phyloP scores from a whole-genome alignment of 2,329 filamentous ascomycete genomes.

The Aspergillus proliferans region DNA sequence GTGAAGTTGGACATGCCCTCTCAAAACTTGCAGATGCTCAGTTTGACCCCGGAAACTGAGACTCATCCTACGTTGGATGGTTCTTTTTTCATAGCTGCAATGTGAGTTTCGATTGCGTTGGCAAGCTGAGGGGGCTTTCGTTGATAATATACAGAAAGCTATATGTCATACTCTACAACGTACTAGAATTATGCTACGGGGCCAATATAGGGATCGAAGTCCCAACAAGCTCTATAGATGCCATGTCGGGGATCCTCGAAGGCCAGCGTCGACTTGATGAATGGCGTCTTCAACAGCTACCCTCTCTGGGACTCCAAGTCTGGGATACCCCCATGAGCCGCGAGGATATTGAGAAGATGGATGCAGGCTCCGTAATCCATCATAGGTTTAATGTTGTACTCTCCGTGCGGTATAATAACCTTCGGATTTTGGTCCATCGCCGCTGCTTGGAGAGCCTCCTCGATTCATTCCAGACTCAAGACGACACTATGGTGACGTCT shows the following conservation, averaged over 20 bases:
- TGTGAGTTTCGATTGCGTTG: slow-evolving; percentile 11
- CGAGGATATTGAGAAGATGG: not conserved
- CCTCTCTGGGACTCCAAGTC: not conserved
- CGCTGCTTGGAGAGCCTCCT: slow-evolving; percentile 37
- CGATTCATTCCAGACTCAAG: slow-evolving; percentile 8
- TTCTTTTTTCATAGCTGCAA: slow-evolving; percentile 17
- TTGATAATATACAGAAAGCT: too few species aligned
- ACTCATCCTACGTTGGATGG: slow-evolving; percentile 6
- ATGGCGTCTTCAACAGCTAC: too few species aligned
- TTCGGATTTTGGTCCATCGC: slow-evolving; percentile 38
- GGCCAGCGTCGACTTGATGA: too few species aligned
- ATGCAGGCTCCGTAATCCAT: slow-evolving; percentile 4
- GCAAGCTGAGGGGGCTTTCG: too few species aligned
- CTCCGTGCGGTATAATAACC: slow-evolving; percentile 38
- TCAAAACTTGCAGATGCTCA: slow-evolving; percentile 3
- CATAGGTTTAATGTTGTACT: slow-evolving; percentile 39
- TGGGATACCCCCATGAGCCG: not conserved
- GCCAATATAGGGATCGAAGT: too few species aligned
- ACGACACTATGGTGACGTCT: slow-evolving; percentile 5
- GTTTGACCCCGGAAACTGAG: slow-evolving; percentile 5
- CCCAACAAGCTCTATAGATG: too few species aligned
- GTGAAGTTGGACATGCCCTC: slow-evolving; percentile 35
- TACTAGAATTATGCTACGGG: too few species aligned
- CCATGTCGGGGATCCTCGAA: too few species aligned
- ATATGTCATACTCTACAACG: too few species aligned